These are phyloP conservation scores for Setomelanomma holmii DNA, from an alignment of 2,329 filamentous ascomycete species.

Conservation along the genomic window DNA sequence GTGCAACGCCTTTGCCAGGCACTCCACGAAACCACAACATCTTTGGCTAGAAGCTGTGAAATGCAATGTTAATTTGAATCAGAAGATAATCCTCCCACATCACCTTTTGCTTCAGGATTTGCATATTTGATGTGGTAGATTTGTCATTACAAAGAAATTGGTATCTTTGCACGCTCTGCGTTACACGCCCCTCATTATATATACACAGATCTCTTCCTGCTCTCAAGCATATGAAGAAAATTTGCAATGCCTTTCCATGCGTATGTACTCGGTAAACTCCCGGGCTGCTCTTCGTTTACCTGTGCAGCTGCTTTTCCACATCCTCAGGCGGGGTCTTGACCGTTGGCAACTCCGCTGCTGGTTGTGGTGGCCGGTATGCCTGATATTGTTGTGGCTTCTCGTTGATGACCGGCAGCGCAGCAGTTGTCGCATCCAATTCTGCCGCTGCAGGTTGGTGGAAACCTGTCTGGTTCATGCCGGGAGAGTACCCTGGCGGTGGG, in stretches of 20 bases:
- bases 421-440: constrained; percentile 28
- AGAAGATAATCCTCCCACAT: too few relatives aligned
- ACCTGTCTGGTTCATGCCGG: constrained; percentile 17
- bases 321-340: constrained; percentile 31
- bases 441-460: constrained; percentile 15
- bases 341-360: constrained; percentile 24
- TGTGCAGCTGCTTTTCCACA: constrained; percentile 24
- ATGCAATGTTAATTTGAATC: too few relatives aligned
- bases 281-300: background rate
- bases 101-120: too few relatives aligned
- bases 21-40: too few relatives aligned
- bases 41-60: too few relatives aligned
- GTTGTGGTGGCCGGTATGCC: constrained; percentile 34
- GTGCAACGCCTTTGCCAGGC: background rate
- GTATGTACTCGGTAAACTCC: constrained; percentile 7
- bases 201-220: constrained; percentile 3
- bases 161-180: constrained; percentile 11
- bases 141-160: constrained; percentile 3
- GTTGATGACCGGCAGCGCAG: constrained; percentile 19
- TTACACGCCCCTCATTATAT: constrained; percentile 5
- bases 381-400: constrained; percentile 29
- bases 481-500: constrained; percentile 40
- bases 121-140: too few relatives aligned
- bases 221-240: background rate
- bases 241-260: background rate